These are phyloP conservation scores for Tremella mesenterica DNA, from an alignment of 768 basidiomycete genomes.

Conservation along the genomic window DNA sequence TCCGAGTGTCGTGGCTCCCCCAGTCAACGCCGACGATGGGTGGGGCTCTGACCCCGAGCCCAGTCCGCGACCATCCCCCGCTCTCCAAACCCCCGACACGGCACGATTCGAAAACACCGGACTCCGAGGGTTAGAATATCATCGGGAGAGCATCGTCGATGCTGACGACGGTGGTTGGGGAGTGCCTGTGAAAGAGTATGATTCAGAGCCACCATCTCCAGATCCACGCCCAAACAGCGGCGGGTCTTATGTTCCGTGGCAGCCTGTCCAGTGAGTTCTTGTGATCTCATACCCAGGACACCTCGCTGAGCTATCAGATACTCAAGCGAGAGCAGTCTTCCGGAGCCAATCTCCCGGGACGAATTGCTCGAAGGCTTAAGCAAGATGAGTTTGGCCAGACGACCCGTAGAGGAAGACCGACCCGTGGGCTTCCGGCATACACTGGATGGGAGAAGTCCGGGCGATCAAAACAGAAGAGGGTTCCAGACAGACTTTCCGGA, in stretches of 20 bases:
- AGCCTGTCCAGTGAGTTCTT: not conserved
- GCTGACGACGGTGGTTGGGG: not conserved
- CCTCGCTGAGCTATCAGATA: not conserved
- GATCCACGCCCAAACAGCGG: not conserved
- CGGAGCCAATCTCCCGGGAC: not conserved
- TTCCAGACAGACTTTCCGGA: not conserved
- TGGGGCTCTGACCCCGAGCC: slow-evolving; percentile 12
- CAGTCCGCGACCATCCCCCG: not conserved
- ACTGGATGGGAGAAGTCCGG: not conserved
- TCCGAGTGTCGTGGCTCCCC: slow-evolving; percentile 11
- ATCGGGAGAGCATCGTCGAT: not conserved
- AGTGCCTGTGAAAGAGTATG: not conserved
- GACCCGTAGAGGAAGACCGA: not conserved
- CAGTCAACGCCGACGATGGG: slow-evolving; percentile 16
- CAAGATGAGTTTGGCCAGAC: not conserved
- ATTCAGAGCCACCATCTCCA: not conserved
- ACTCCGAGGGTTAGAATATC: not conserved
- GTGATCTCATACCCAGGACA: not conserved
- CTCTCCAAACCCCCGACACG: not conserved
- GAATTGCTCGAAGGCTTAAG: not conserved
- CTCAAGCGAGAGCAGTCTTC: not conserved
- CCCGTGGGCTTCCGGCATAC: not conserved
- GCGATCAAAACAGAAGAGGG: not conserved
- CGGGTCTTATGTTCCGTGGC: not conserved
- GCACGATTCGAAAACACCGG: not conserved